These are phyloP conservation scores for Rugosomyces carneus DNA, from an alignment of 1,284 basidiomycete species.

Conservation along the genomic window DNA sequence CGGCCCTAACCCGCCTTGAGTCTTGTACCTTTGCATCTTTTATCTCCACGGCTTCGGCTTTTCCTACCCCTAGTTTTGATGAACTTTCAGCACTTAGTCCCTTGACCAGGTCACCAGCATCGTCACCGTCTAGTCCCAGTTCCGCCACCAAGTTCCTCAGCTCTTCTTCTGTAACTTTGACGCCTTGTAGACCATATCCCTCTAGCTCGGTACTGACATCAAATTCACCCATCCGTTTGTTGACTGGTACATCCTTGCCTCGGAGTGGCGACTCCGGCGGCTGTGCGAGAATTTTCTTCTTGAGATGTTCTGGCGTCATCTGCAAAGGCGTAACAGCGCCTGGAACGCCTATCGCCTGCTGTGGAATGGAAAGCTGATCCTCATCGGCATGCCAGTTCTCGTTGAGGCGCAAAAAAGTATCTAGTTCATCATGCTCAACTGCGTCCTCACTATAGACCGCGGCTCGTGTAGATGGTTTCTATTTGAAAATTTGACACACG, in stretches of 20 bases:
- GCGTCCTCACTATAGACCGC: constrained; percentile 69
- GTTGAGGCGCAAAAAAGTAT: constrained; percentile 63
- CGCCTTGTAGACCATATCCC: constrained; percentile 68
- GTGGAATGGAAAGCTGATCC: constrained; percentile 40
- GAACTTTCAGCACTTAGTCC: constrained; percentile 11
- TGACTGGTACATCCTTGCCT: constrained; percentile 38
- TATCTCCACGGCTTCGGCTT: background rate
- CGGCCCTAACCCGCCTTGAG: background rate
- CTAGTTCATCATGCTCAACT: constrained; percentile 68
- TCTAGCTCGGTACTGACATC: constrained; percentile 61
- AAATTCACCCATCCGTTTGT: constrained; percentile 45
- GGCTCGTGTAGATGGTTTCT: constrained; percentile 5
- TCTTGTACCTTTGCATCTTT: background rate
- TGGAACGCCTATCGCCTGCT: constrained; percentile 67
- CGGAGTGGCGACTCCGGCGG: constrained; percentile 43
- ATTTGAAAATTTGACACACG: constrained; percentile 14
- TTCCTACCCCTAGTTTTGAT: background rate
- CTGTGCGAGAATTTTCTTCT: constrained; percentile 45
- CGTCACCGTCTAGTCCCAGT: constrained; percentile 66
- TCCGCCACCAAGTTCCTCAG: constrained; percentile 62
- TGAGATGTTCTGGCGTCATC: constrained; percentile 73
- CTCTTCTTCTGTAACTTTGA: constrained; percentile 72
- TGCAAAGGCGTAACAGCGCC: constrained; percentile 66
- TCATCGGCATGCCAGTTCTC: constrained; percentile 65
- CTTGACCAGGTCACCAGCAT: constrained; percentile 36